Evolutionary conservation across 768 basidiomycete species (phyloP).

Genomic region (Xerocomus potaroensis): DNA sequence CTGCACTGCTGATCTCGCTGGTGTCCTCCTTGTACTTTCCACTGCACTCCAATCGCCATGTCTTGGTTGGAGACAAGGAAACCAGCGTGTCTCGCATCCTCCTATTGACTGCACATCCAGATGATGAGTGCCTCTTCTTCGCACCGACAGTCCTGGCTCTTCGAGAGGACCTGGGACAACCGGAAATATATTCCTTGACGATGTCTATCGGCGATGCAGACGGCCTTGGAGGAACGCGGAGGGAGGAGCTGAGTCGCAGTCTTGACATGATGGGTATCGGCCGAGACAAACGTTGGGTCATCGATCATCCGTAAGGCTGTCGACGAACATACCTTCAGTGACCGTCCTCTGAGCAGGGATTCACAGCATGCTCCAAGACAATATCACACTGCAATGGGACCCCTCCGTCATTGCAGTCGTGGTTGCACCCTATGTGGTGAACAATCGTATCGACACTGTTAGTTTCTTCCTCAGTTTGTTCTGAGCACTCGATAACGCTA

Average conservation of each 20-base stretch:
- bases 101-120: slow-evolving; percentile 87
- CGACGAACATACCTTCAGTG: background rate
- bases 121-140: slow-evolving; percentile 95
- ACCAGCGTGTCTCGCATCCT: slow-evolving; percentile 36
- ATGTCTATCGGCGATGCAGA: slow-evolving; percentile 78
- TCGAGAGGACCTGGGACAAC: slow-evolving; percentile 10
- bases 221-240: slow-evolving; percentile 61
- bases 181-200: slow-evolving; percentile 59
- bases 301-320: slow-evolving; percentile 67
- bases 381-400: slow-evolving; percentile 66
- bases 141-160: slow-evolving; percentile 74
- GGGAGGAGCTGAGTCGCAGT: slow-evolving; percentile 56
- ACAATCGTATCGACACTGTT: slow-evolving; percentile 62
- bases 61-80: slow-evolving; percentile 10
- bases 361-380: slow-evolving; percentile 64
- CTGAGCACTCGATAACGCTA: background rate
- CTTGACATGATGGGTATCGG: slow-evolving; percentile 66
- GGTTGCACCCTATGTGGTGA: slow-evolving; percentile 53
- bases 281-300: slow-evolving; percentile 47
- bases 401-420: slow-evolving; percentile 52
- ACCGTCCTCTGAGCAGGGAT: slow-evolving; percentile 16
- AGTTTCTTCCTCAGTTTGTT: slow-evolving; percentile 17
- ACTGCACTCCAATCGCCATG: slow-evolving; percentile 20
- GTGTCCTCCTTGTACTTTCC: slow-evolving; percentile 26
- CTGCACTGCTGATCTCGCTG: slow-evolving; percentile 12